Evolutionary conservation across 192 early-diverging fungal species (phyloP).

Genomic region (Entomortierella chlamydospora): DNA sequence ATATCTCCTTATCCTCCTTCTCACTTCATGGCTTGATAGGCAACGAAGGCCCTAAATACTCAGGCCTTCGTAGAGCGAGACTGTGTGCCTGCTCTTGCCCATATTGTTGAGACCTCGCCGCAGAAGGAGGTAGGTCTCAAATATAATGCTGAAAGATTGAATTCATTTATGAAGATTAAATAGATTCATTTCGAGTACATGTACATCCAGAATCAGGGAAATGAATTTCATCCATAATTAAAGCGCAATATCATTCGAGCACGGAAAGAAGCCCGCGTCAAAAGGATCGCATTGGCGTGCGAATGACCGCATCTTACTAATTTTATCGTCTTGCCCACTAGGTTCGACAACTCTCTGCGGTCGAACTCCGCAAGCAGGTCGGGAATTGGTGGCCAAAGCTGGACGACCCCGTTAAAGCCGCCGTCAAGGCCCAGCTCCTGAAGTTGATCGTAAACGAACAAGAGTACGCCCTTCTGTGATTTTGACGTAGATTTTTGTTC

Average conservation of each 20-base stretch:
- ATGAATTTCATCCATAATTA: background rate
- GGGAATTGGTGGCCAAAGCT: slow-evolving; percentile 82
- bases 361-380: slow-evolving; percentile 89
- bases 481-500: no score
- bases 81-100: slow-evolving; percentile 86
- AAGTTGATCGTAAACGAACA: slow-evolving; percentile 80
- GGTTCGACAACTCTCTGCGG: slow-evolving; percentile 88
- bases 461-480: slow-evolving; percentile 57
- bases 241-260: no score
- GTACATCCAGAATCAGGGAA: no score
- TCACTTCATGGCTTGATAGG: slow-evolving; percentile 45
- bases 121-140: slow-evolving; percentile 65
- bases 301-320: background rate
- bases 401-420: slow-evolving; percentile 62
- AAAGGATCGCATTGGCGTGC: background rate
- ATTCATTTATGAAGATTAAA: no score
- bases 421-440: slow-evolving; percentile 77
- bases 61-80: slow-evolving; percentile 75
- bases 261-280: background rate
- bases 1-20: background rate
- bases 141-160: no score
- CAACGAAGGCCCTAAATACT: slow-evolving; percentile 78
- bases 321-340: background rate
- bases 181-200: no score
- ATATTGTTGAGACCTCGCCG: slow-evolving; percentile 73